Evolutionary conservation across 805 yeast genomes (phyloP), one percentile per base, ranked within the genome.

Genomic region (Candida sakaeoensis): DNA sequence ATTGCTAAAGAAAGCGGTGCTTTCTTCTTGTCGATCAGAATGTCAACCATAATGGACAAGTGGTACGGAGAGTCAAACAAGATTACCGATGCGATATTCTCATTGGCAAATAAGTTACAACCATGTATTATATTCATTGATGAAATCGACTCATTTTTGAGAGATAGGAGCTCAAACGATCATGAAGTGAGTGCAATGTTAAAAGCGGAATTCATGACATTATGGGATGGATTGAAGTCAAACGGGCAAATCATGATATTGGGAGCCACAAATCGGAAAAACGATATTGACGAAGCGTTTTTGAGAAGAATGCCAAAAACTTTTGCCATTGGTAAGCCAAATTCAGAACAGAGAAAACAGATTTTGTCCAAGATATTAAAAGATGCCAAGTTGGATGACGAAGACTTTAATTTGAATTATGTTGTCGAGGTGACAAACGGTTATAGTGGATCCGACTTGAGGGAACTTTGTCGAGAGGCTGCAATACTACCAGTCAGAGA

Each of bases 11-110:
- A 90, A 59, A 82, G 95, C 49, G 88, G 87, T 1, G 98, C 98
- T 0, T 88, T 82, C 51, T 91, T 91, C 63, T 75, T 91, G 36
- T 88, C 90, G 52, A 84, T 91, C 37, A 75, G 95, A 59, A 85
- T 91, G 95, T 88, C 96, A 18, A 80, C 91, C 2, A 79, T 91
- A 13, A 85, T 90, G 91, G 96, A 93, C 63, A 91, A 91, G 62
- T 91, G 96, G 95, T 91, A 87, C 57, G 99, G 99, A 12, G 98
- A 91, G 62, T 80, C 91, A 21, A 91, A 93, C 61, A 93, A 93
- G 65, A 80, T 90, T 36, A 93, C 88, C 1, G 95, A 90, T 49
- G 98, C 96, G 1, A 78, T 91, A 25, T 91, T 91, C 58, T 82
- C 96, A 6, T 71, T 91, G 41, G 98, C 97, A 3, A 72, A 77